Evolutionary conservation across 345 rosid species (phyloP), one percentile per base, ranked within the genome.

Genomic region (Pistacia vera): DNA sequence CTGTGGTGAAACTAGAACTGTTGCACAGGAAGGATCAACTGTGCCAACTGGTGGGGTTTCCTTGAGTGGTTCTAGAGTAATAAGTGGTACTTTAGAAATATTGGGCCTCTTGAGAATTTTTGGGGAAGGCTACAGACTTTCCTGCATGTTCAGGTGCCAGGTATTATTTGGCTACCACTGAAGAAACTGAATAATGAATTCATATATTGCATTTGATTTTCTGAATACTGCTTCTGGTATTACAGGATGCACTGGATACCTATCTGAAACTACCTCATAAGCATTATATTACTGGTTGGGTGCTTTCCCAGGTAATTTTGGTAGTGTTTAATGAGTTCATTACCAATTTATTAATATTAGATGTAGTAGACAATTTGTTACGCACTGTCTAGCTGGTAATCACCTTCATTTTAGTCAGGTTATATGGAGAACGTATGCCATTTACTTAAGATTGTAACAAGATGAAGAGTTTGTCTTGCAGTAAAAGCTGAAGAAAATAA

Each of bases 241-340:
- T 84, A 72, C 84, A 96, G 99, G 99, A 91, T 70, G 98, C 99
- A 20, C 79, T 94, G 82, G 92, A 90, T 78, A 81, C 82, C 62
- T 96, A 86, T 84, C 80, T 80, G 79, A 92, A 89, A 81, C 93
- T 93, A 71, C 97, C 98, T 17, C 88, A 81, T 78, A 92, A 83
- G 86, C 98, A 96, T 84, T 92, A 93, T 84, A 92, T 85, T 75
- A 93, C 99, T 48, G 91, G 95, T 68, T 96, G 99, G 99, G 97
- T 96, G 80, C 95, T 96, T 84, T 89, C 93, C 71, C 98, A 92
- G 98, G 99, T 96, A 63, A 63, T 70, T 41, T 22, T n/a, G 75
- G 51, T 71, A 51, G 16, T 30, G 17, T 30, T 68, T 76, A 54
- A 36, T 20, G 13, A 11, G 25, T 54, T 13, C 14, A 41, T 3